These are phyloP conservation scores for Leishmania arabica DNA, from an alignment of 208 protist genomes.

Conservation along the genomic window DNA sequence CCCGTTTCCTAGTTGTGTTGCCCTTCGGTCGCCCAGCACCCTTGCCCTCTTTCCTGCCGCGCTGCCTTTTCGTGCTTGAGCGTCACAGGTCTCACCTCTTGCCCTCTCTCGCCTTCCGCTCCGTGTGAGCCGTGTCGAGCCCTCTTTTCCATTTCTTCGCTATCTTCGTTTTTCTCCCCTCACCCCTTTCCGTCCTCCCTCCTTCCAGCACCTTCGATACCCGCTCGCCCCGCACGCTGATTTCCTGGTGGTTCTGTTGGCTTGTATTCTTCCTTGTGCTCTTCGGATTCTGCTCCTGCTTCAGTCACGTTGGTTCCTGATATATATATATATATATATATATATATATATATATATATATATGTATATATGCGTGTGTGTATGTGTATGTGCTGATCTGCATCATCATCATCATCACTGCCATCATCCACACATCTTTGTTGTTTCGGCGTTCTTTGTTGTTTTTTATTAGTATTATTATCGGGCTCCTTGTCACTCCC, in stretches of 20 bases:
- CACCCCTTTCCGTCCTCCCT: not conserved
- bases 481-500: not conserved
- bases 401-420: not conserved
- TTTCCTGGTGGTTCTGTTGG: not conserved
- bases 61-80: not conserved
- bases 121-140: not conserved
- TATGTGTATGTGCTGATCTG: not conserved
- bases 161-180: not conserved
- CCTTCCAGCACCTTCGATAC: not conserved
- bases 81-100: not conserved
- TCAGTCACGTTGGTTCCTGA: not conserved
- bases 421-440: not conserved
- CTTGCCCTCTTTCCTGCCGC: not conserved
- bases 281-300: not conserved
- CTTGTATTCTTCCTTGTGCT: not conserved
- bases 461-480: not conserved
- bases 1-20: not conserved
- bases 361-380: not conserved
- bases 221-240: not conserved
- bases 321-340: not conserved
- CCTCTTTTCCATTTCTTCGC: not conserved
- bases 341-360: not conserved
- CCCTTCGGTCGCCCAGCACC: not conserved
- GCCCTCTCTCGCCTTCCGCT: not conserved
- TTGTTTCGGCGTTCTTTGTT: not conserved